phyloP scores from a whole-genome alignment of 1,139 yeast genomes.

The Hanseniaspora sp. region DNA sequence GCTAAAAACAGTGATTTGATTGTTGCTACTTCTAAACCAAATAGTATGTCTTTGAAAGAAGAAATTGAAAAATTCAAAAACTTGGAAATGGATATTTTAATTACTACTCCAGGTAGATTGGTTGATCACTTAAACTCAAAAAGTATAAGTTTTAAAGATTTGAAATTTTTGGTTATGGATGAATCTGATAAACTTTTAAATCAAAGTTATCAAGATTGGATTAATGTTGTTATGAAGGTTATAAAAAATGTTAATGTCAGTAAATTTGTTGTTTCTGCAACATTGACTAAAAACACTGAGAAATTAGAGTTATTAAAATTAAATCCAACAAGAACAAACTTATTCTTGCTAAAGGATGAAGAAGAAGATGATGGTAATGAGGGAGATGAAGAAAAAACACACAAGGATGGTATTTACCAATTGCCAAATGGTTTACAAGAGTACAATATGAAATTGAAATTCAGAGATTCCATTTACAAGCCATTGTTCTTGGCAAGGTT shows the following conservation, averaged over 20 bases:
- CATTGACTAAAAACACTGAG: slow-evolving; percentile 87
- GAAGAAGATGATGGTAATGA: slow-evolving; percentile 21
- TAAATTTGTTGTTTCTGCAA: slow-evolving; percentile 82
- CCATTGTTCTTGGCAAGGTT: slow-evolving; percentile 61
- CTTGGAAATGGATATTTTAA: slow-evolving; percentile 63
- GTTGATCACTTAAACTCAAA: slow-evolving; percentile 63
- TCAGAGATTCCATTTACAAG: slow-evolving; percentile 51
- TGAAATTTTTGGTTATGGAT: slow-evolving; percentile 71
- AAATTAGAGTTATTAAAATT: slow-evolving; percentile 63
- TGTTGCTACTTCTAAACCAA: slow-evolving; percentile 46
- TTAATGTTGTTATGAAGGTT: slow-evolving; percentile 44
- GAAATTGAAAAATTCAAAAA: slow-evolving; percentile 44
- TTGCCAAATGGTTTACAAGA: slow-evolving; percentile 50
- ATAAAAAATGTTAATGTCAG: slow-evolving; percentile 29
- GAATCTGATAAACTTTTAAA: slow-evolving; percentile 89
- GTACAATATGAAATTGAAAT: slow-evolving; percentile 39
- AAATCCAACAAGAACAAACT: slow-evolving; percentile 42
- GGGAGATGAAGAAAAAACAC: too few species aligned
- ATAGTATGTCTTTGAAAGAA: slow-evolving; percentile 46
- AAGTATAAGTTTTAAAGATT: slow-evolving; percentile 35
- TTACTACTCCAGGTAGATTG: slow-evolving; percentile 86
- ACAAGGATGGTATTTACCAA: slow-evolving; percentile 31
- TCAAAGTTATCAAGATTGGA: slow-evolving; percentile 93
- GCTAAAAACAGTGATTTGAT: slow-evolving; percentile 59
- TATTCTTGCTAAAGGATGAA: slow-evolving; percentile 58